Base-by-base conservation (phyloP, 2,329 filamentous ascomycete genomes). In the Talaromyces rugulosus region DNA sequence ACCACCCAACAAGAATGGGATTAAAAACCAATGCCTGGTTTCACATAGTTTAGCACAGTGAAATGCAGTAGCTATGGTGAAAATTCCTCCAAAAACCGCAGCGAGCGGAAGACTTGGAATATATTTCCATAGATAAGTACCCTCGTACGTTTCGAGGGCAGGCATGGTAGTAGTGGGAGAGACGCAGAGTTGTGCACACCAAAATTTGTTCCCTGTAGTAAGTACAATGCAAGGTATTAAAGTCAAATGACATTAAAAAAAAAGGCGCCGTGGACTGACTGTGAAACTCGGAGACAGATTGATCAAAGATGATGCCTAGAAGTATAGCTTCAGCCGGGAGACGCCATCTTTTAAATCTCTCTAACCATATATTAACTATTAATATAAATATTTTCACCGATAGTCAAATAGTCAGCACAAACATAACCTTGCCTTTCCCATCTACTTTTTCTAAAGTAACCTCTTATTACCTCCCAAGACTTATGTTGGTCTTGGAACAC, bases 1-100 rank as follows among this genome's bases (percentile, higher is more conserved):
- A 28, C 59, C 59, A 47, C 59, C 59, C n/a, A 40, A 18, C 23
- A 54, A n/a, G 59, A 61, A 61, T 34, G 59, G 42, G 18, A 40
- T 27, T 18, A 47, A 44, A 36, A 61, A 58, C 59, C 59, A 61
- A n/a, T 44, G 52, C 42, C 52, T 61, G 4, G 54, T 52, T 28
- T 11, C 30, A 7, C 18, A 27, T 47, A 61, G 51, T 40, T 36
- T 61, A 47, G n/a, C 40, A 28, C 7, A 23, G 28, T 61, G 42
- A 53, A 47, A 34, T 23, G 30, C 50, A 30, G 59, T 61, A 28
- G 36, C 31, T 27, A 52, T 16, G 27, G 31, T 27, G 28, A 61
- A 61, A 14, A 53, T 7, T 4, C 5, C 28, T 14, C 54, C 30
- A 33, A 61, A 61, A 9, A 44, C 14, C 5, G 56, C n/a, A 14